Evolutionary conservation across 2,329 filamentous ascomycete genomes (phyloP), one percentile per base, ranked within the genome.

Genomic region (Penicillium sp.): DNA sequence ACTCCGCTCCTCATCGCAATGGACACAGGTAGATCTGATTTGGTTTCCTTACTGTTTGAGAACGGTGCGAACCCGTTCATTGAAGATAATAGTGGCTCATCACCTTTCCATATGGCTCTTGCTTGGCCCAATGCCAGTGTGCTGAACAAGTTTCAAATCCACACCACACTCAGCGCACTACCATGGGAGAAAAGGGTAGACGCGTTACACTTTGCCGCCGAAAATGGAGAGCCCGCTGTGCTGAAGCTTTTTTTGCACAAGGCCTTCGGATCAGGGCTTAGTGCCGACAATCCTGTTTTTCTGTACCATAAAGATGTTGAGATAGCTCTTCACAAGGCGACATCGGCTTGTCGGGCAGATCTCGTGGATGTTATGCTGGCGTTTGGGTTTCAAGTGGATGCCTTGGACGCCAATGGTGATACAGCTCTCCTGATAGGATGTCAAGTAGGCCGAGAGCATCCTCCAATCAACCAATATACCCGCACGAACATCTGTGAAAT

Each of bases 1-100:
- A 60, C 58, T 14, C 42, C 58, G 27, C 46, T 60, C 26, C 35
- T 54, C 10, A n/a, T 57, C 10, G 50, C 58, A 33, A 57, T 60
- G 50, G 46, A 51, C 29, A 48, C 43, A 9, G 35, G 50, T 21
- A 50, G 54, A 4, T 47, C 50, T 13, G 57, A 60, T 31, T 14
- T 60, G 1, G 49, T 54, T 23, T 44, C 21, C 2, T 31, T 60
- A 6, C 29, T 60, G 11, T 54, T 60, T 42, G 46, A 57, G n/a
- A 26, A 54, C 16, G 54, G 54, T 3, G 50, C 57, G 21, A 31
- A 60, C 23, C 57, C 57, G 4, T 54, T 57, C 23, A 50, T 54
- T 10, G 47, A 47, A 35, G 54, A 60, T 5, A 26, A 37, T 11
- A n/a, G 9, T 9, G 57, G 54, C 19, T 54, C 27, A 1, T 60